Percentiles rank a stretch among this genome's conserved stretches.
Evolutionary conservation across 257 asterid genomes (phyloP).

Genomic region (Solanum stenotomum): DNA sequence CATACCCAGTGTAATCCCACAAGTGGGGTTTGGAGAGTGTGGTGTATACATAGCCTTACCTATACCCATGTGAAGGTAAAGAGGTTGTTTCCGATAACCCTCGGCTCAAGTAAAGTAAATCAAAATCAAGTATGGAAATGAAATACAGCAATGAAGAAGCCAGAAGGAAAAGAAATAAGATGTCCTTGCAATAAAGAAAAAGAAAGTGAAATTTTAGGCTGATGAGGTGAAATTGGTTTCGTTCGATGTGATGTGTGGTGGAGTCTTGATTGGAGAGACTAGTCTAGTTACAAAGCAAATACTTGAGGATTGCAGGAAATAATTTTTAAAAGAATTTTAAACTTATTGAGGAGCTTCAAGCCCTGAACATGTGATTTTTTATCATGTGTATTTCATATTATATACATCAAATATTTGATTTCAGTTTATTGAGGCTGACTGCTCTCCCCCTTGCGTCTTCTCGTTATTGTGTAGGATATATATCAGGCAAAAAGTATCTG

Average conservation of each 20-base stretch:
- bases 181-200: background rate
- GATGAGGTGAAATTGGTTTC: background rate
- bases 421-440: background rate
- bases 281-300: background rate
- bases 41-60: background rate
- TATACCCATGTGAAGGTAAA: background rate
- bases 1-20: background rate
- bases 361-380: background rate
- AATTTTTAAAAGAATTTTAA: background rate
- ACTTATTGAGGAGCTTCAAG: background rate
- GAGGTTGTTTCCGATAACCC: background rate
- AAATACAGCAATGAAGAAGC: background rate
- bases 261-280: background rate
- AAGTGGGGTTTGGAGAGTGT: background rate
- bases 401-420: background rate
- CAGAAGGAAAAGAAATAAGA: background rate
- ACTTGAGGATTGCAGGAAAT: background rate
- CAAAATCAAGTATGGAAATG: background rate
- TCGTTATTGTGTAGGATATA: background rate
- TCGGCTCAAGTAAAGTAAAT: background rate
- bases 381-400: background rate
- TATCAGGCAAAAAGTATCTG: background rate
- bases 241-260: background rate
- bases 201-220: background rate
- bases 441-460: too few relatives aligned